phyloP scores from a whole-genome alignment of 768 basidiomycete species.

The Dacryopinax spathularia region DNA sequence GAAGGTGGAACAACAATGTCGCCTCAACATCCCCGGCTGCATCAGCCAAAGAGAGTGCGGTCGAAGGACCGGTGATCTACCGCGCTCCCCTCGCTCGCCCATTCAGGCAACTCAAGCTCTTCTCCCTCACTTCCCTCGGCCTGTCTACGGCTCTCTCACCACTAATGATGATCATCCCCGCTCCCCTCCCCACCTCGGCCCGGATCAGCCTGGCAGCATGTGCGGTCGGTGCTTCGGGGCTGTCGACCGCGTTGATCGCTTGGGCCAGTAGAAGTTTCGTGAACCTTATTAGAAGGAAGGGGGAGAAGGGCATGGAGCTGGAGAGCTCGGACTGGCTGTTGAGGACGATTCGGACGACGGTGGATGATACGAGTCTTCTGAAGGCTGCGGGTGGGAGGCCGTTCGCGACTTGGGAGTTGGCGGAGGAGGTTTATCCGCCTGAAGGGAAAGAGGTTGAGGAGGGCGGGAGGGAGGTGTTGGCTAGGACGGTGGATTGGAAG shows the following conservation, averaged over 20 bases:
- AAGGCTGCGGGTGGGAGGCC: slow-evolving; percentile 50
- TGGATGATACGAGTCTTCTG: slow-evolving; percentile 61
- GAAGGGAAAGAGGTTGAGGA: slow-evolving; percentile 24
- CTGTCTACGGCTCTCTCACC: slow-evolving; percentile 57
- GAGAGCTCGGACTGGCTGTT: slow-evolving; percentile 51
- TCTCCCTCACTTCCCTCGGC: slow-evolving; percentile 64
- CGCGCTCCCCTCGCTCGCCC: slow-evolving; percentile 56
- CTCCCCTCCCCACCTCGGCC: slow-evolving; percentile 54
- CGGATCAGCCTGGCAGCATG: slow-evolving; percentile 52
- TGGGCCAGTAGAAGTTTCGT: slow-evolving; percentile 67
- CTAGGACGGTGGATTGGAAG: slow-evolving; percentile 49
- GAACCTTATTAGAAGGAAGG: slow-evolving; percentile 38
- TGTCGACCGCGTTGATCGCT: slow-evolving; percentile 61
- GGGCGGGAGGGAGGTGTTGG: slow-evolving; percentile 56
- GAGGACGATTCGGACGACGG: slow-evolving; percentile 47
- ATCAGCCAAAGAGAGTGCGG: not conserved
- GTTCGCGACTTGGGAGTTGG: slow-evolving; percentile 72
- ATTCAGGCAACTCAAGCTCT: slow-evolving; percentile 65
- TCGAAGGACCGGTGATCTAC: slow-evolving; percentile 30
- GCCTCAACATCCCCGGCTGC: not conserved
- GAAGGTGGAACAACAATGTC: not conserved
- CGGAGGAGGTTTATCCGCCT: slow-evolving; percentile 28
- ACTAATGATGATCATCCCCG: slow-evolving; percentile 70
- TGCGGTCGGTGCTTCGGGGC: slow-evolving; percentile 55
- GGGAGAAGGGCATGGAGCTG: slow-evolving; percentile 41